phyloP scores from a whole-genome alignment of 495 filamentous ascomycete genomes.

The Penicillium argentinense region DNA sequence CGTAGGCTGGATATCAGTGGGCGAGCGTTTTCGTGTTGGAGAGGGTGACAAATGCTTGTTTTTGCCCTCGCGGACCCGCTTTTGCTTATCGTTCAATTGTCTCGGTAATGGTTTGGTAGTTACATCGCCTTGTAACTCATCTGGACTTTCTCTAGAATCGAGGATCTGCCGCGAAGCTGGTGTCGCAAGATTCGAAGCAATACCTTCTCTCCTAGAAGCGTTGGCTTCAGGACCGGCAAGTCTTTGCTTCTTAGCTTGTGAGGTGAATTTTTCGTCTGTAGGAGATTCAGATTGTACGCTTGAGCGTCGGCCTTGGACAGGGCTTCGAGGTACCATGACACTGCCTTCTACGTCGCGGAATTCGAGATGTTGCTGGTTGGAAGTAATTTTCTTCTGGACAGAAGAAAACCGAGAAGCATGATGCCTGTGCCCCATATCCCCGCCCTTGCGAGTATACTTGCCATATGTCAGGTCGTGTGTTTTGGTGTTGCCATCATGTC shows the following conservation, averaged over 20 bases:
- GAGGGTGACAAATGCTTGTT: neutral
- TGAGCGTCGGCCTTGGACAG: neutral
- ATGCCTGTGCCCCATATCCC: too few species aligned
- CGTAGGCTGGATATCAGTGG: conserved; percentile 35
- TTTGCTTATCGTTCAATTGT: conserved; percentile 4
- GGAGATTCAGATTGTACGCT: conserved; percentile 10
- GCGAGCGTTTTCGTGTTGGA: conserved; percentile 21
- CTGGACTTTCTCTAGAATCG: conserved; percentile 37
- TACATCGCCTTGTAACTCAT: conserved; percentile 45
- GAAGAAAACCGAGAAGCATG: too few species aligned
- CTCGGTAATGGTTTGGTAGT: conserved; percentile 29
- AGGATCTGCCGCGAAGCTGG: neutral
- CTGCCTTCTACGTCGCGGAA: conserved; percentile 25
- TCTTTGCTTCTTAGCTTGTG: conserved; percentile 27
- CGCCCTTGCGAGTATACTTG: conserved; percentile 5
- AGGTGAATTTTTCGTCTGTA: conserved; percentile 26
- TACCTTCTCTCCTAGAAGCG: neutral
- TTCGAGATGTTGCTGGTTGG: conserved; percentile 16
- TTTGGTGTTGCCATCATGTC: conserved; percentile 18
- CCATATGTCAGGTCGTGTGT: conserved; percentile 14
- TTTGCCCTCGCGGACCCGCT: neutral
- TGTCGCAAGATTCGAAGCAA: neutral
- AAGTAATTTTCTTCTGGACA: too few species aligned
- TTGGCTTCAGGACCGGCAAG: conserved; percentile 10
- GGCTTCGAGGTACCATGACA: conserved; percentile 2